phyloP scores from a whole-genome alignment of 495 filamentous ascomycete genomes.

The Podospora fimiseda region DNA sequence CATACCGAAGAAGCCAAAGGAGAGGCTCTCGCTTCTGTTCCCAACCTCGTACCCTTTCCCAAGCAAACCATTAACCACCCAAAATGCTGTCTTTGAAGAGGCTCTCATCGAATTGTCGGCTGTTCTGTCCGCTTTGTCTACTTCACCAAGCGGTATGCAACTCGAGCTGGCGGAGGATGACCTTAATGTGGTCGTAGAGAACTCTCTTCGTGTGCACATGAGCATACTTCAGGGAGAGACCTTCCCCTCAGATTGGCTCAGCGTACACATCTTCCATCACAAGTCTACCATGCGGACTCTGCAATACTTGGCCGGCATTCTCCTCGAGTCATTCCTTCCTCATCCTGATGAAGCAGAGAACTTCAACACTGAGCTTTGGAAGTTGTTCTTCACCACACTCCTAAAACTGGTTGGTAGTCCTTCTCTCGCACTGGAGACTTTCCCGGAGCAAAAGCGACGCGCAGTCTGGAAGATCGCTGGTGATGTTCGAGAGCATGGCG shows the following conservation, averaged over 20 bases:
- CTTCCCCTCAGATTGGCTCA: conserved; percentile 86
- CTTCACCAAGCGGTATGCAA: conserved; percentile 59
- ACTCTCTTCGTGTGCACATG: conserved; percentile 73
- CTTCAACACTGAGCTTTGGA: conserved; percentile 93
- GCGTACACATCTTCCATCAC: conserved; percentile 90
- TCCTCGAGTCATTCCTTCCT: conserved; percentile 74
- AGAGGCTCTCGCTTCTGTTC: conserved; percentile 76
- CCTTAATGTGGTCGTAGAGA: conserved; percentile 64
- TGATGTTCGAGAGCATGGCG: conserved; percentile 88
- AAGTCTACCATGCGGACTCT: conserved; percentile 81
- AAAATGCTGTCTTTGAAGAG: conserved; percentile 69
- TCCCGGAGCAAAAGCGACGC: conserved; percentile 91
- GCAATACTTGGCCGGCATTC: conserved; percentile 71
- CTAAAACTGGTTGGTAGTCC: conserved; percentile 84
- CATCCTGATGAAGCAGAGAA: conserved; percentile 85
- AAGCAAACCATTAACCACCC: conserved; percentile 52
- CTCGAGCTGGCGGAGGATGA: conserved; percentile 69
- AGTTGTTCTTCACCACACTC: conserved; percentile 81
- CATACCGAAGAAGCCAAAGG: conserved; percentile 56
- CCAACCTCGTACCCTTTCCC: conserved; percentile 89
- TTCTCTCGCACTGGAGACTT: conserved; percentile 86
- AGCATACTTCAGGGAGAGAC: conserved; percentile 85
- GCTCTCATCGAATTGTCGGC: conserved; percentile 83
- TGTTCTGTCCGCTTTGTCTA: conserved; percentile 73
- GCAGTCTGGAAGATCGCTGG: conserved; percentile 99